phyloP scores from a whole-genome alignment of 108 stramenopile genomes.

The Phaeodactylum tricornutum region DNA sequence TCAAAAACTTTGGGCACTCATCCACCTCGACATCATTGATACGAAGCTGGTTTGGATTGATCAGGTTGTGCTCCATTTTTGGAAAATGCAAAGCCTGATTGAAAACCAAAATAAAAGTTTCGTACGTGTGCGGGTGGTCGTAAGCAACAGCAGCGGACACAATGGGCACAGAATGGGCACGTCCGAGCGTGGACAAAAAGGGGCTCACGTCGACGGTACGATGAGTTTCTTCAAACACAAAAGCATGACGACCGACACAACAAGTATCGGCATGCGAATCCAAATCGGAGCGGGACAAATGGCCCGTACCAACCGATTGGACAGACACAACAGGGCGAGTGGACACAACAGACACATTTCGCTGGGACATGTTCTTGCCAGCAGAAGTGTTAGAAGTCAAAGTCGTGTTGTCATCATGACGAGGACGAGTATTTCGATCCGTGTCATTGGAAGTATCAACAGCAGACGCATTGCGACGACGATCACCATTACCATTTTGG shows the following conservation, averaged over 20 bases:
- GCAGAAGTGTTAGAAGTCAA: no score
- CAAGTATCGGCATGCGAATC: conserved; percentile 27
- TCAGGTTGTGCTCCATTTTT: conserved; percentile 10
- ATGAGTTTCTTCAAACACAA: background rate
- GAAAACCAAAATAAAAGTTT: conserved; percentile 21
- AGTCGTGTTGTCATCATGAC: no score
- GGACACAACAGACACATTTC: no score
- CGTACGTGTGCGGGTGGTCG: conserved; percentile 7
- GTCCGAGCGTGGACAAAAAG: background rate
- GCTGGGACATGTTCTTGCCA: no score
- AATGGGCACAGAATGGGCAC: conserved; percentile 10
- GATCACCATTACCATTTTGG: no score
- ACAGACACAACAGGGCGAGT: no score
- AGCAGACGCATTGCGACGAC: no score
- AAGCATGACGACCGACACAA: conserved; percentile 8
- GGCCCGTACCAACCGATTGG: no score
- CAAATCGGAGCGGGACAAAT: conserved; percentile 12
- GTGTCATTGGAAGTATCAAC: no score
- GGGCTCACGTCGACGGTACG: conserved; percentile 8
- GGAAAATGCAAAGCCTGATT: conserved; percentile 20
- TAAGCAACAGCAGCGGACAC: conserved; percentile 22
- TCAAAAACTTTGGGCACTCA: conserved; percentile 10
- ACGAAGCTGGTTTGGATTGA: conserved; percentile 33
- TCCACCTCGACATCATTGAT: conserved; percentile 13
- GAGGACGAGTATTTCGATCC: no score